Percentiles rank a stretch among this genome's conserved stretches.
phyloP scores from a whole-genome alignment of 495 filamentous ascomycete genomes.

The Bacidia gigantensis region DNA sequence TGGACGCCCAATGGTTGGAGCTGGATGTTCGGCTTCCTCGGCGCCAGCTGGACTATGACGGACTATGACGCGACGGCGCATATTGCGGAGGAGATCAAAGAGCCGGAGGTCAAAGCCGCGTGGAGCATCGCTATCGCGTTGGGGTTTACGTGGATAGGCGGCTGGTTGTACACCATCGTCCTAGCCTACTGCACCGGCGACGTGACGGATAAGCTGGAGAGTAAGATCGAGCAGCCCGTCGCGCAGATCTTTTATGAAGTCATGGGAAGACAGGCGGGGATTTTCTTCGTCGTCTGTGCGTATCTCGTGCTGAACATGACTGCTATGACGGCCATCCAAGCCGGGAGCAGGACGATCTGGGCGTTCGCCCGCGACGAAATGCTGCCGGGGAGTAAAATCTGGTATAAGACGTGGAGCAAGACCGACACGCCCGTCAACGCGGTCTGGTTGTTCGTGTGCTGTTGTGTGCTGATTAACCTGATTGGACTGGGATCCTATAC shows the following conservation, averaged over 20 bases:
- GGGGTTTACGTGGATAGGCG: conserved; percentile 45
- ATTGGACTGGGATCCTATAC: conserved; percentile 48
- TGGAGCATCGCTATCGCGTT: conserved; percentile 47
- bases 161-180: conserved; percentile 50
- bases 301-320: conserved; percentile 46
- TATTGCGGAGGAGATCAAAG: conserved; percentile 48
- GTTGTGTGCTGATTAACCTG: conserved; percentile 46
- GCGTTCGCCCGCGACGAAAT: conserved; percentile 48
- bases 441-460: conserved; percentile 44
- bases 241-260: conserved; percentile 51
- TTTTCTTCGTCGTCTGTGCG: conserved; percentile 46
- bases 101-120: conserved; percentile 45
- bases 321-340: conserved; percentile 47
- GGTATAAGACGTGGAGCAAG: conserved; percentile 38
- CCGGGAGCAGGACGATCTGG: conserved; percentile 47
- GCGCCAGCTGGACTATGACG: conserved; percentile 55
- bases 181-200: conserved; percentile 49
- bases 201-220: conserved; percentile 29
- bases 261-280: conserved; percentile 42
- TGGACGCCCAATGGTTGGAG: conserved; percentile 52
- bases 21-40: conserved; percentile 58
- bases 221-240: conserved; percentile 42
- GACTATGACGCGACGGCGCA: conserved; percentile 44
- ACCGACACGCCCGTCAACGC: conserved; percentile 46
- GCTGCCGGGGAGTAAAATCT: conserved; percentile 39